Evolutionary conservation across 2,329 filamentous ascomycete genomes (phyloP).

Genomic region (Zymoseptoria pseudotritici): DNA sequence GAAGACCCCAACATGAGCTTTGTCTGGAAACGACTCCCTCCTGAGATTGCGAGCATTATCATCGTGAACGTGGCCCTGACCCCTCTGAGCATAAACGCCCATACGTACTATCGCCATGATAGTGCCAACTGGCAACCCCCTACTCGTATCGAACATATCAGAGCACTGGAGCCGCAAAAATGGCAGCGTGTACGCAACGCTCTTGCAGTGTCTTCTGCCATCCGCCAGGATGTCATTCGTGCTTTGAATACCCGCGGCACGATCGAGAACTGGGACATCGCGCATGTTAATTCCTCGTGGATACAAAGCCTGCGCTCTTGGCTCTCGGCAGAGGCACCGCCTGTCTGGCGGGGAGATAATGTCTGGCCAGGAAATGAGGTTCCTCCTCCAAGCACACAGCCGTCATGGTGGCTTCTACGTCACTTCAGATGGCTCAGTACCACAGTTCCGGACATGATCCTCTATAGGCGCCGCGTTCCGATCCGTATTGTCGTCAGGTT

Average conservation of each 20-base stretch:
- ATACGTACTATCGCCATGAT: background rate
- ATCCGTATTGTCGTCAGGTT: background rate
- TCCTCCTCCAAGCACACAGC: background rate
- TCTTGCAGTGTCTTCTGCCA: background rate
- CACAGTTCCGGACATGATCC: background rate
- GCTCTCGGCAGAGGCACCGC: too few species aligned
- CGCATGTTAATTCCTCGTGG: too few species aligned
- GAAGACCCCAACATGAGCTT: background rate
- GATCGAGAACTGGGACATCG: background rate
- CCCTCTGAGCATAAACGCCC: background rate
- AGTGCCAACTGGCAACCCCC: background rate
- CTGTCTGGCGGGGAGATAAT: too few species aligned
- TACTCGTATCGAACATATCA: background rate
- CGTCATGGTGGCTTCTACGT: background rate
- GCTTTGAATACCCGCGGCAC: background rate
- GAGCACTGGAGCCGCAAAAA: background rate
- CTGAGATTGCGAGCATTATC: background rate
- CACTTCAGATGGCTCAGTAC: background rate
- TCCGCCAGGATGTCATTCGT: background rate
- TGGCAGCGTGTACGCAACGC: background rate
- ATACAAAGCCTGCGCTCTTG: too few species aligned
- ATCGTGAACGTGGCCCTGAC: background rate
- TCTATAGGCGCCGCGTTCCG: background rate
- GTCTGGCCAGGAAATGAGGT: background rate
- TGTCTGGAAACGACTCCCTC: background rate